A percentile compares a stretch with the other conserved stretches of the same genome.
phyloP scores from a whole-genome alignment of 2,329 filamentous ascomycete species.

The Lecanicillium sp. region DNA sequence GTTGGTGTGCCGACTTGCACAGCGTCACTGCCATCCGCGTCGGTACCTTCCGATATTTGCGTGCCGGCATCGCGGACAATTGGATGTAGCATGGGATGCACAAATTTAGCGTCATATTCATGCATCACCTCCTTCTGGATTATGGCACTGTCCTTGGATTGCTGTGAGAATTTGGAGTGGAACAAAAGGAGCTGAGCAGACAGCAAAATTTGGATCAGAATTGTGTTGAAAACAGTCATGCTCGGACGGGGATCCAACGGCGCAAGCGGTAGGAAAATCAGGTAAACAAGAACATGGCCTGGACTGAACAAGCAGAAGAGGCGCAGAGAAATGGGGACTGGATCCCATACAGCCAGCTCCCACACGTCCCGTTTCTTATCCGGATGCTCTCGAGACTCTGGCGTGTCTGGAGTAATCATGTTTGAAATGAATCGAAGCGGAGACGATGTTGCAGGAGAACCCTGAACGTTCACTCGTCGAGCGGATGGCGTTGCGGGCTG shows the following conservation, averaged over 20 bases:
- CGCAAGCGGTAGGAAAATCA: slow-evolving; percentile 74
- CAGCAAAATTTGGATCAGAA: slow-evolving; percentile 68
- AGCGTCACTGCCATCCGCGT: slow-evolving; percentile 35
- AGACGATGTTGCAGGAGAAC: slow-evolving; percentile 68
- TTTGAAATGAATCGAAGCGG: slow-evolving; percentile 69
- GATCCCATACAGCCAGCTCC: slow-evolving; percentile 93
- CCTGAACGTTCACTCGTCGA: slow-evolving; percentile 80
- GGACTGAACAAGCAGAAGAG: slow-evolving; percentile 90
- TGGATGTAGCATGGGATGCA: slow-evolving; percentile 81
- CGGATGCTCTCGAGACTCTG: slow-evolving; percentile 78
- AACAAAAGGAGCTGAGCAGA: slow-evolving; percentile 71
- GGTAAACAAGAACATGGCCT: slow-evolving; percentile 85
- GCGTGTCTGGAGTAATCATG: slow-evolving; percentile 59
- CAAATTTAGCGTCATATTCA: slow-evolving; percentile 94
- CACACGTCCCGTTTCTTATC: slow-evolving; percentile 81
- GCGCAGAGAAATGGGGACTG: slow-evolving; percentile 71
- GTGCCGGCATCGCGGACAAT: slow-evolving; percentile 71
- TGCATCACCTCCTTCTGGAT: slow-evolving; percentile 89
- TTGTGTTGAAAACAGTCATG: slow-evolving; percentile 73
- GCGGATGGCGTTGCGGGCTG: slow-evolving; percentile 75
- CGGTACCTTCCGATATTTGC: slow-evolving; percentile 51
- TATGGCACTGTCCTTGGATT: slow-evolving; percentile 74
- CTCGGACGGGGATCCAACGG: slow-evolving; percentile 73
- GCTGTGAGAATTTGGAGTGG: slow-evolving; percentile 68
- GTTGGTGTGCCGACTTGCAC: slow-evolving; percentile 46